phyloP scores from a whole-genome alignment of 352 stramenopile genomes.

The Pythium aquatile region DNA sequence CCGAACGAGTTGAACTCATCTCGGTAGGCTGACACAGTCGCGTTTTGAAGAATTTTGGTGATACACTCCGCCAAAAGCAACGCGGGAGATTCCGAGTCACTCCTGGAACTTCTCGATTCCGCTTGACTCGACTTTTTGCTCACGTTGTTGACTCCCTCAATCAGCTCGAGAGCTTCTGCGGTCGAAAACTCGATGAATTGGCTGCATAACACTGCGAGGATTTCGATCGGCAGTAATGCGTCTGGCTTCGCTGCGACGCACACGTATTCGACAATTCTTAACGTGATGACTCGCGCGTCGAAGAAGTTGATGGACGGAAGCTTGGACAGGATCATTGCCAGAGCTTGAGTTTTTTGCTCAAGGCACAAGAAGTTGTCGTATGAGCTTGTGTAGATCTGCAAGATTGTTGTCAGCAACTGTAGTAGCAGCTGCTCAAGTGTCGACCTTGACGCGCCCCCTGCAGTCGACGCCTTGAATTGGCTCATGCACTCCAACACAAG shows the following conservation, averaged over 20 bases:
- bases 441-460: slow-evolving; percentile 1
- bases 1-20: slow-evolving; percentile 56
- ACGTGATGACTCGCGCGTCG: slow-evolving; percentile 63
- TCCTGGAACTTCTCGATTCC: slow-evolving; percentile 8
- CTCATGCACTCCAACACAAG: slow-evolving; percentile 55
- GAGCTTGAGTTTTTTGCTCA: slow-evolving; percentile 63
- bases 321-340: slow-evolving; percentile 69
- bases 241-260: slow-evolving; percentile 53
- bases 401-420: slow-evolving; percentile 58
- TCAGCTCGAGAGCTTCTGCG: slow-evolving; percentile 29
- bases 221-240: slow-evolving; percentile 44
- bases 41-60: slow-evolving; percentile 55
- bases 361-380: slow-evolving; percentile 73
- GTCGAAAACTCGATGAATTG: slow-evolving; percentile 53
- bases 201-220: slow-evolving; percentile 63
- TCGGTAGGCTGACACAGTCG: slow-evolving; percentile 34
- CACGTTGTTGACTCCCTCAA: slow-evolving; percentile 13
- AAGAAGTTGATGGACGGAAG: slow-evolving; percentile 52
- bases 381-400: slow-evolving; percentile 71
- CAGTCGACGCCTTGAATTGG: slow-evolving; percentile 20
- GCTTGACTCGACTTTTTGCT: background rate
- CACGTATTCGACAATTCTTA: slow-evolving; percentile 78
- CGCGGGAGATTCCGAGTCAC: slow-evolving; percentile 26
- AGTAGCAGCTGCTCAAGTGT: slow-evolving; percentile 50
- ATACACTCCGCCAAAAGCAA: slow-evolving; percentile 56